Evolutionary conservation across 2,329 filamentous ascomycete genomes (phyloP).

Genomic region (Trichoderma cornu-damae): DNA sequence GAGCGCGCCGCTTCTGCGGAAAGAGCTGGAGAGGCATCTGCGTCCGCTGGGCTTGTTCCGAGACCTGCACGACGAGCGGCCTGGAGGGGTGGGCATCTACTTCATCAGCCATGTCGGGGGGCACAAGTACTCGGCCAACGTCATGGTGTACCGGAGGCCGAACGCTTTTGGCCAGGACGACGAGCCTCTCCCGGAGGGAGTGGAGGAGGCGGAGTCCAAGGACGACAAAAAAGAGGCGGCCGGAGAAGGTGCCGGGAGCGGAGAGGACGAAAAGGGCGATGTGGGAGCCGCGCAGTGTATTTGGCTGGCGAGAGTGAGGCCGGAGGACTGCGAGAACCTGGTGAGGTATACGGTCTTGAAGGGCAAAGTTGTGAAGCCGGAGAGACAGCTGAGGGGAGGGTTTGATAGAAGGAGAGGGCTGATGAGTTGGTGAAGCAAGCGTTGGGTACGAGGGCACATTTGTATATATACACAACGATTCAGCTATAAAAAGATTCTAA

Average conservation of each 20-base stretch:
- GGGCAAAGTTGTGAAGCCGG: slow-evolving; percentile 90
- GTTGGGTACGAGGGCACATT: too few relatives aligned
- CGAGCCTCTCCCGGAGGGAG: slow-evolving; percentile 25
- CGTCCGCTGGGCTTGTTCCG: slow-evolving; percentile 78
- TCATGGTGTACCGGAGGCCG: slow-evolving; percentile 77
- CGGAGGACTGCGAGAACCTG: slow-evolving; percentile 90
- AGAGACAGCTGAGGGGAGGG: slow-evolving; percentile 76
- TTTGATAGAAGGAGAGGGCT: slow-evolving; percentile 79
- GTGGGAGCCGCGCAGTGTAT: slow-evolving; percentile 79
- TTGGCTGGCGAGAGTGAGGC: slow-evolving; percentile 79
- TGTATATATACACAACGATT: neutral
- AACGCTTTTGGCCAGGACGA: slow-evolving; percentile 53
- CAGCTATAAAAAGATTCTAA: too few relatives aligned
- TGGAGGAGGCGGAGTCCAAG: slow-evolving; percentile 29
- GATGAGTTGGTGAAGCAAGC: slow-evolving; percentile 80
- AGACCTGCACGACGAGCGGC: slow-evolving; percentile 80
- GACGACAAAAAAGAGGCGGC: slow-evolving; percentile 18
- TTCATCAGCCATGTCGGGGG: slow-evolving; percentile 96
- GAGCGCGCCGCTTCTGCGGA: slow-evolving; percentile 80
- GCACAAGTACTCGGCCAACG: slow-evolving; percentile 93
- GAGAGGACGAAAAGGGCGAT: slow-evolving; percentile 22
- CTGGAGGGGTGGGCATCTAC: slow-evolving; percentile 90
- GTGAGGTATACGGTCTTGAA: slow-evolving; percentile 84
- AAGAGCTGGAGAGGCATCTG: slow-evolving; percentile 84
- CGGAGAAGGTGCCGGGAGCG: neutral